Base-by-base conservation (phyloP, 1,139 yeast genomes). In the Lodderomyces pseudojiufengensis region DNA sequence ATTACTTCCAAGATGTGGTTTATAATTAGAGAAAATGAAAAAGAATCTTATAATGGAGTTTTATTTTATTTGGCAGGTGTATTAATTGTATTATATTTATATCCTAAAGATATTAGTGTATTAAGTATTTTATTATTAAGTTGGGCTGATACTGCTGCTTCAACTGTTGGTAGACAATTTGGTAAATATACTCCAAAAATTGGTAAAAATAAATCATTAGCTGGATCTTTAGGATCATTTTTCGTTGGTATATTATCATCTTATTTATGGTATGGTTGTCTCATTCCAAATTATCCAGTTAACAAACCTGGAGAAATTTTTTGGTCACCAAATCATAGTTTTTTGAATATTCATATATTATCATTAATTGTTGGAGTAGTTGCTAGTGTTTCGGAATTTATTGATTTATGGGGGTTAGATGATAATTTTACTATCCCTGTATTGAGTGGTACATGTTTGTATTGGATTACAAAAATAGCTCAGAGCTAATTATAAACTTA, bases 141-240 rank as follows among this genome's bases (percentile, higher is more conserved):
- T 54, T 92, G 97, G 97, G 90, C 95, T 9, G 98, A 92, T 55
- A 88, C 97, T 8, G 94, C 97, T 5, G 98, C 98, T 2, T 86
- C 97, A 3, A 86, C 97, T 1, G 61, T 90, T 51, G 98, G 97
- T 15, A 73, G 97, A 47, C 74, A 73, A 36, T 87, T 65, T 57
- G 97, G 97, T 6, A 73, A 84, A 49, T 72, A 84, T 48, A 87
- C 97, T 5, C 95, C 95, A 29, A 79, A 80, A 53, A 59, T 90
- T 25, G 71, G 83, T 8, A 65, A 73, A 39, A 78, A 79, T 41
- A 92, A 92, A 58, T 84, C 95, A 2, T 64, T 92, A 33, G 95
- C 97, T 2, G 98, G 98, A 0, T 80, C 90, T 2, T 37, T 80
- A 20, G 97, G 96, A 11, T 95, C 97, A 10, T 84, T 84, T 51